Evolutionary conservation across 148 eudicot species (phyloP), one percentile per base, ranked within the genome.

Genomic region (Heliamphora exappendiculata): DNA sequence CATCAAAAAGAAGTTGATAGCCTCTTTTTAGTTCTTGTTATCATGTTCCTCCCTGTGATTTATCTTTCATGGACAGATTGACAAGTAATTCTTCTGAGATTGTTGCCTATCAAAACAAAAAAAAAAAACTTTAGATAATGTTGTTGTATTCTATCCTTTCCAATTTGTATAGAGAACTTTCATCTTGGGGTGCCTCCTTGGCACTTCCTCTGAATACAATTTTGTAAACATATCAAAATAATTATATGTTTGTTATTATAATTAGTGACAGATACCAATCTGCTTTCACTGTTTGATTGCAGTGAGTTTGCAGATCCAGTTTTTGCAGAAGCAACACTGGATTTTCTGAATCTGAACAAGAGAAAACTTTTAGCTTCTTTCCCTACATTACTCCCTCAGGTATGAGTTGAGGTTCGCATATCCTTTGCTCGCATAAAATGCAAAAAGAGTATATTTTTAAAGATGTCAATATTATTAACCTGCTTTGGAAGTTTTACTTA

Each of bases 231-330:
- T n/a, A n/a, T n/a, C n/a, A n/a, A n/a, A n/a, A n/a, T n/a, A 41
- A 9, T 17, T 10, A 59, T 28, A 28, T 14, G 13, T 8, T 44
- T 60, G 14, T 41, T 9, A 31, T 36, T 45, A 64, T 2, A 60
- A 5, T 55, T 64, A 7, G 17, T 54, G 42, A 60, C 49, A 26
- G 44, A 70, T n/a, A 42, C 77, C 74, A 70, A 42, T 63, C n/a
- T 75, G 39, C 17, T 78, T 58, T 53, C 80, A 34, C 50, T 75
- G 75, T 73, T 69, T 76, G 67, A 44, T 82, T 86, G 88, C 94
- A 92, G 99, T 78, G 99, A 95, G 83, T 95, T 95, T 81, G 92
- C 99, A 60, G 99, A 95, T 78, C 89, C 97, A 82, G 85, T 82
- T 83, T 87, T 89, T 87, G 93, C 97, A 66, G 96, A 93, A 79